phyloP scores from a whole-genome alignment of 192 early-diverging fungal genomes.

The Coemansia umbellata region DNA sequence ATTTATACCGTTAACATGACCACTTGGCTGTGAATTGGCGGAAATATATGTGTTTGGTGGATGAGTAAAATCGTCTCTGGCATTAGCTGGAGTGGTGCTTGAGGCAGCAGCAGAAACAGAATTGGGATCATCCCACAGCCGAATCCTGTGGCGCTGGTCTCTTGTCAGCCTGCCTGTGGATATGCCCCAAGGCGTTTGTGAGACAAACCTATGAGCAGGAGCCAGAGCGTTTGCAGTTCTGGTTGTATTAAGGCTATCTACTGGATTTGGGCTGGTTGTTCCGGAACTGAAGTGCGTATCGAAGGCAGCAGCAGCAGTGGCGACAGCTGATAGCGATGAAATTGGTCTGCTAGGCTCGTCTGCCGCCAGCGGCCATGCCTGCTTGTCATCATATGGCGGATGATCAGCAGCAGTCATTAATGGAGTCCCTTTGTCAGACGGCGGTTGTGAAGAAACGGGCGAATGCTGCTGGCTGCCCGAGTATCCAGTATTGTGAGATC shows the following conservation, averaged over 20 bases:
- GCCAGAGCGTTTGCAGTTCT: conserved; percentile 23
- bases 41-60: neutral
- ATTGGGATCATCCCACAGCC: conserved; percentile 41
- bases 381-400: neutral
- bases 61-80: neutral
- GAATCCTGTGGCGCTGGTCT: conserved; percentile 36
- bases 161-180: conserved; percentile 40
- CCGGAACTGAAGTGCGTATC: conserved; percentile 32
- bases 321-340: neutral
- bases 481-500: too few species aligned
- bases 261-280: conserved; percentile 17
- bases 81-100: neutral
- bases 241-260: conserved; percentile 2
- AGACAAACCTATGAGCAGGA: conserved; percentile 41
- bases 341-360: neutral
- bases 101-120: neutral
- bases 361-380: neutral
- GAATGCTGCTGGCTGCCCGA: neutral
- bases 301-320: neutral
- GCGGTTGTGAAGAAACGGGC: neutral
- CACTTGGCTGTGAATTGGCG: neutral
- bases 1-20: neutral
- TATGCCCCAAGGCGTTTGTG: conserved; percentile 46
- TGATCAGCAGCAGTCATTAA: neutral
- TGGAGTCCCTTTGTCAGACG: neutral